Conservation (phyloP, 345 rosid genomes). For the Brassica juncea region DNA sequence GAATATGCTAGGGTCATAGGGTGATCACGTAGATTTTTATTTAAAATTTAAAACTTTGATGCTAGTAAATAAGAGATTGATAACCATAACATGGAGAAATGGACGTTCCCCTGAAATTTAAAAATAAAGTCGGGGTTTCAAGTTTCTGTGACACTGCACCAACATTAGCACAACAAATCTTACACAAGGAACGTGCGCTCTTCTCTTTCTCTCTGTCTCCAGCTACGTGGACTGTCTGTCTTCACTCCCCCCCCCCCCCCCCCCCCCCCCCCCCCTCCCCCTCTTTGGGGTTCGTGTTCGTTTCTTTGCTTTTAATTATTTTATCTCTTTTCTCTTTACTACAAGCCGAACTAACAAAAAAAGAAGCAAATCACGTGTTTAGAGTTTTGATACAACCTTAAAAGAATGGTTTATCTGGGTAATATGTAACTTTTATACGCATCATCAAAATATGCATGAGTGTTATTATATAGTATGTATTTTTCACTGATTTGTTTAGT, state of each 20-base stretch:
- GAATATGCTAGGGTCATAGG: slow-evolving; percentile 21
- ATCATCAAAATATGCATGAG: neutral
- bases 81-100: slow-evolving; percentile 30
- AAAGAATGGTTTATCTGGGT: slow-evolving; percentile 1
- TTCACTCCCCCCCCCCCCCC: slow-evolving; percentile 28
- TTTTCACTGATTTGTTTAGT: neutral
- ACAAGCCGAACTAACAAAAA: slow-evolving; percentile 8
- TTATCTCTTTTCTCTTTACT: slow-evolving; percentile 3
- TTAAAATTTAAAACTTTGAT: neutral
- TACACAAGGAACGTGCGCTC: slow-evolving; percentile 36
- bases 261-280: slow-evolving; percentile 21
- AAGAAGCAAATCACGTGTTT: slow-evolving; percentile 26
- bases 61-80: slow-evolving; percentile 1
- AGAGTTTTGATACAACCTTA: slow-evolving; percentile 24
- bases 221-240: slow-evolving; percentile 24
- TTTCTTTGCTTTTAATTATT: slow-evolving; percentile 32
- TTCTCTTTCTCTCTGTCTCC: slow-evolving; percentile 3
- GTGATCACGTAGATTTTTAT: neutral
- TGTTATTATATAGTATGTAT: neutral
- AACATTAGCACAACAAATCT: slow-evolving; percentile 38
- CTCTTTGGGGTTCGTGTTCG: slow-evolving; percentile 29
- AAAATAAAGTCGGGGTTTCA: slow-evolving; percentile 32
- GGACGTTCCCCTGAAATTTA: slow-evolving; percentile 39
- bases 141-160: slow-evolving; percentile 39
- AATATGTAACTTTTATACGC: neutral